phyloP scores from a whole-genome alignment of 495 filamentous ascomycete species.

The Staphylotrichum longicolle region DNA sequence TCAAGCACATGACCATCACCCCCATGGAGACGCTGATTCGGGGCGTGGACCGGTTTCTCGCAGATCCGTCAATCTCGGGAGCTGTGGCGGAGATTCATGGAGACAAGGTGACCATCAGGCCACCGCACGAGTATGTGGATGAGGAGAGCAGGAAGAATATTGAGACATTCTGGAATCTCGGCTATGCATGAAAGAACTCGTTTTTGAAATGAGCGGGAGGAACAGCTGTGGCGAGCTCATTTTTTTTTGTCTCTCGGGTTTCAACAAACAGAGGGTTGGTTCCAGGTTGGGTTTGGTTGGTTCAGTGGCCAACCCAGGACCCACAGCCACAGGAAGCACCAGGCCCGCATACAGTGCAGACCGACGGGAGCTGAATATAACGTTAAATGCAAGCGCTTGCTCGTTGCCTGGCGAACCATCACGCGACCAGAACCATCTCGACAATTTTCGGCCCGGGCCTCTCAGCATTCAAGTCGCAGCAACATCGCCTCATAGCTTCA shows the following conservation, averaged over 20 bases:
- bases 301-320: too few relatives aligned
- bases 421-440: too few relatives aligned
- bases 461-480: too few relatives aligned
- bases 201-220: neutral
- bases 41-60: conserved; percentile 46
- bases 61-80: conserved; percentile 44
- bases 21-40: conserved; percentile 51
- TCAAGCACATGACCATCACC: conserved; percentile 52
- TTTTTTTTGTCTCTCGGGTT: neutral
- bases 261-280: neutral
- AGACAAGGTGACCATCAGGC: conserved; percentile 49
- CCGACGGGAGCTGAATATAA: too few relatives aligned
- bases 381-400: too few relatives aligned
- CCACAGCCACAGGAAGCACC: too few relatives aligned
- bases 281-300: too few relatives aligned
- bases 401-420: too few relatives aligned
- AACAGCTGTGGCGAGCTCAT: too few relatives aligned
- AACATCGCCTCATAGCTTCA: too few relatives aligned
- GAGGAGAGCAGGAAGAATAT: conserved; percentile 51
- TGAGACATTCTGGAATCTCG: conserved; percentile 47
- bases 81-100: conserved; percentile 55
- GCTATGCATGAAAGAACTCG: conserved; percentile 37
- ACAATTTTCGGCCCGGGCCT: too few relatives aligned
- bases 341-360: too few relatives aligned
- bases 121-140: conserved; percentile 51